Evolutionary conservation across 2,329 filamentous ascomycete genomes (phyloP), one percentile per base, ranked within the genome.

Genomic region (Aspergillus sp.): DNA sequence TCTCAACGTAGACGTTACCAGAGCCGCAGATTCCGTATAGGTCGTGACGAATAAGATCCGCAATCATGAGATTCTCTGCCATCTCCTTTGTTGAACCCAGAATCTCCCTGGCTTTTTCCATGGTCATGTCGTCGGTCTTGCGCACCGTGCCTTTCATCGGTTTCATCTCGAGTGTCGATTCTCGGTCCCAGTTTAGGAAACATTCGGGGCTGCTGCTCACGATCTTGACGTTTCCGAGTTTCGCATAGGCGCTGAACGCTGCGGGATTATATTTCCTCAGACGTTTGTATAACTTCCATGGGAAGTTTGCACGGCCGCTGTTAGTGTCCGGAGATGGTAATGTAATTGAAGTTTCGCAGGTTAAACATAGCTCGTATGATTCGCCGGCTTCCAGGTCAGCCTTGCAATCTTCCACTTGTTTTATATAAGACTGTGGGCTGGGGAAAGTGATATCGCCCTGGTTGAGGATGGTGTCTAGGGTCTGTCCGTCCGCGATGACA

Each of bases 121-220:
- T 74, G 0, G 85, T 93, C 33, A 85, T 82, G 1, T 74, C 75
- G 1, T 76, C 72, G 0, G 79, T 80, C 59, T 95, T 95, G 58
- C 84, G 84, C n/a, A 96, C 89, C 0, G 91, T 97, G 43, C 91
- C 91, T 73, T 97, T 97, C 82, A 97, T 97, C 0, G 91, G 91
- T 6, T 90, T 83, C 77, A 96, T 93, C 52, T 73, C 69, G 2
- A 74, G 57, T 4, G 62, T 66, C 1, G 67, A 69, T 10, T 61
- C 55, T 37, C 77, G 72, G 37, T 77, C 74, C 81, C 82, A 86
- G 47, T 80, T 81, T 13, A 97, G 79, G 63, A 95, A 97, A 2
- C 90, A 86, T 69, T 97, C 91, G 0, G 91, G 91, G 3, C 88
- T 95, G 59, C 85, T 87, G 66, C 86, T 87, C 41, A 95, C 74